Conservation (phyloP, 331 rosid species). For the Malus hybrid region DNA sequence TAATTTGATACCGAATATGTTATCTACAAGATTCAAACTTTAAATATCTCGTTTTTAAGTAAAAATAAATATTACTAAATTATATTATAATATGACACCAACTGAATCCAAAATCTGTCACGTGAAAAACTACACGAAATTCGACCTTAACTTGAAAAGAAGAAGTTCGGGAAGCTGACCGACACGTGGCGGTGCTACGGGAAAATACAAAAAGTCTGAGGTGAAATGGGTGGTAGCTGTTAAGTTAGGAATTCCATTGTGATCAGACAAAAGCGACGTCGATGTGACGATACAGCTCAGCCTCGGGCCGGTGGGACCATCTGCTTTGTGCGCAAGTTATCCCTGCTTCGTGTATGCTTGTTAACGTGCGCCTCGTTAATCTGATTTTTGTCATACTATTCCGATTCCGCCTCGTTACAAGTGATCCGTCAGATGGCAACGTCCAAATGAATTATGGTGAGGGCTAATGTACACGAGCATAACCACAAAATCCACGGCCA, state of each 20-base stretch:
- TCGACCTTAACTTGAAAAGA: too few relatives aligned
- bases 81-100: rapidly evolving
- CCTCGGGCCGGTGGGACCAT: not conserved
- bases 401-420: too few relatives aligned
- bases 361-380: too few relatives aligned
- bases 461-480: too few relatives aligned
- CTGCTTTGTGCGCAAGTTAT: not conserved
- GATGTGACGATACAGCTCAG: slow-evolving; percentile 20
- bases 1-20: rapidly evolving
- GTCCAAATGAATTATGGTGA: too few relatives aligned
- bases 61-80: too few relatives aligned
- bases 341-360: not conserved
- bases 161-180: not conserved
- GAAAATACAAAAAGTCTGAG: not conserved
- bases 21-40: rapidly evolving
- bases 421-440: too few relatives aligned
- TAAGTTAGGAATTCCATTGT: not conserved
- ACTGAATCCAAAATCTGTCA: too few relatives aligned
- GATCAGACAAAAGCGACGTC: slow-evolving; percentile 14
- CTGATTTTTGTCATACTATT: too few relatives aligned
- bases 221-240: slow-evolving; percentile 2
- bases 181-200: not conserved
- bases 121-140: too few relatives aligned
- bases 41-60: rapidly evolving
- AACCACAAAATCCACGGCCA: too few relatives aligned